Conservation (phyloP, 306 rosid species). For the Albizia julibrissin region DNA sequence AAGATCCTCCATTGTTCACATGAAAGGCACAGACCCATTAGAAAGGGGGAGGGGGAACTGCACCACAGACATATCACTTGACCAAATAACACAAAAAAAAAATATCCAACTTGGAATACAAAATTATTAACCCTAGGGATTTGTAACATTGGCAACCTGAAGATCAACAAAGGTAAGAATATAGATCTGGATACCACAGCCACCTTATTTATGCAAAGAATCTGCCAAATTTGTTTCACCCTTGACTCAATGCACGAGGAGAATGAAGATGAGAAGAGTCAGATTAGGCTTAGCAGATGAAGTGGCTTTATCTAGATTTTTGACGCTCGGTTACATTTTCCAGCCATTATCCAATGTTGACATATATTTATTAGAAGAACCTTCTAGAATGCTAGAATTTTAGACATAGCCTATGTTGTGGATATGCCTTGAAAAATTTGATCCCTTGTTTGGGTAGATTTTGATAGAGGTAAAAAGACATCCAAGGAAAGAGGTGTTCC, state of each 20-base stretch:
- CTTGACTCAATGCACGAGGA: background rate
- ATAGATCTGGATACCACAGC: slow-evolving; percentile 26
- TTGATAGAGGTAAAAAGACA: background rate
- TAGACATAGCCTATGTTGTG: background rate
- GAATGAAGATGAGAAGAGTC: slow-evolving; percentile 16
- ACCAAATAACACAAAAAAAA: background rate
- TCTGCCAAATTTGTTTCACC: background rate
- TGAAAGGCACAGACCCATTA: background rate
- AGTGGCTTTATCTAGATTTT: slow-evolving; percentile 11
- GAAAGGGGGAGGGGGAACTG: background rate
- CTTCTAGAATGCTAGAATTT: background rate
- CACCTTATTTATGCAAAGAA: background rate
- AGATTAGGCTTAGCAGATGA: slow-evolving; percentile 14
- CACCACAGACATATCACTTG: background rate
- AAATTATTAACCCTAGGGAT: slow-evolving; percentile 12
- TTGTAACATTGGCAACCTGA: background rate
- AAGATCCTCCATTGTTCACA: background rate
- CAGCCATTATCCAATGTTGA: background rate
- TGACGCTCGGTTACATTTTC: slow-evolving; percentile 3
- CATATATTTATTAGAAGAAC: slow-evolving; percentile 2
- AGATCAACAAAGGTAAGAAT: slow-evolving; percentile 9
- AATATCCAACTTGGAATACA: background rate
- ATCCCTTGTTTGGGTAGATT: background rate
- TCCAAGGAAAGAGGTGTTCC: background rate
- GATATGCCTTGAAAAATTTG: background rate